phyloP scores from a whole-genome alignment of 2,329 filamentous ascomycete genomes.

The Dothiorella sarmentorum region DNA sequence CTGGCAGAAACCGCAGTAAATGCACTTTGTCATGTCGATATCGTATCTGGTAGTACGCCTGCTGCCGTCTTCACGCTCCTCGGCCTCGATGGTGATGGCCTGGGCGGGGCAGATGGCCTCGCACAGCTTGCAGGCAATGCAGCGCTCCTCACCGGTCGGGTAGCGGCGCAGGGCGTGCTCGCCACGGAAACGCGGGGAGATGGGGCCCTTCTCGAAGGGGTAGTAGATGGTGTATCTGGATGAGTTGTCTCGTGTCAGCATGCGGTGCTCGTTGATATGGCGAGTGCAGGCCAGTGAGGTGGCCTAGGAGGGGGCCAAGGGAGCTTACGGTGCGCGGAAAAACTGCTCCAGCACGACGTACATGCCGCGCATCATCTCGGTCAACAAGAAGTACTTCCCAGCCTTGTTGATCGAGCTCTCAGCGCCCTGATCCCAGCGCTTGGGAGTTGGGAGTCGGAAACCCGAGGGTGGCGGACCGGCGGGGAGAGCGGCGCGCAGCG shows the following conservation, averaged over 20 bases:
- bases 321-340: slow-evolving; percentile 91
- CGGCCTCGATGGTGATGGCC: slow-evolving; percentile 98
- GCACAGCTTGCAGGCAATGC: slow-evolving; percentile 99
- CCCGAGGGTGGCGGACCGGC: slow-evolving; percentile 73
- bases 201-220: slow-evolving; percentile 97
- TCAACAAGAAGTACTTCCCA: slow-evolving; percentile 91
- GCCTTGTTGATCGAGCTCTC: slow-evolving; percentile 78
- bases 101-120: slow-evolving; percentile 97
- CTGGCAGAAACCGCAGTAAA: slow-evolving; percentile 99
- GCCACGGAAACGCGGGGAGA: slow-evolving; percentile 95
- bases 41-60: slow-evolving; percentile 96
- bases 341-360: slow-evolving; percentile 97
- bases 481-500: slow-evolving; percentile 62
- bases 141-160: slow-evolving; percentile 95
- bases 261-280: neutral
- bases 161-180: slow-evolving; percentile 96
- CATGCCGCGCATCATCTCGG: slow-evolving; percentile 96
- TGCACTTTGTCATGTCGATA: slow-evolving; percentile 99
- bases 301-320: neutral
- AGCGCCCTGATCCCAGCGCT: slow-evolving; percentile 75
- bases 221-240: slow-evolving; percentile 95
- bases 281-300: neutral
- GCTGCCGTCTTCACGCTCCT: slow-evolving; percentile 94
- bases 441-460: slow-evolving; percentile 72
- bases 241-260: neutral